These are phyloP conservation scores for Barnettozyma botsteinii DNA, from an alignment of 805 yeast species.

Conservation along the genomic window DNA sequence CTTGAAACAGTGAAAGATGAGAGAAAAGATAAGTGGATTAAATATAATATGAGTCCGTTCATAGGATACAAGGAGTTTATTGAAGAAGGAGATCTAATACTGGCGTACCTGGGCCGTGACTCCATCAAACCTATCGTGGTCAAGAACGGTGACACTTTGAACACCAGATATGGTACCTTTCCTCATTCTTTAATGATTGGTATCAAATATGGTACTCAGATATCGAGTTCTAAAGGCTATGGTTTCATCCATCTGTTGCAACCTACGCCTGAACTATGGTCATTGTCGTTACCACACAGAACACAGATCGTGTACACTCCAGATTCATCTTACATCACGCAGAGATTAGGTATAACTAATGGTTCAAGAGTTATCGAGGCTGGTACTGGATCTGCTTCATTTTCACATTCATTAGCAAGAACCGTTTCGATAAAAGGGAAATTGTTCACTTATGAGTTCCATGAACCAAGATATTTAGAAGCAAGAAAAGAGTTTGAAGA, in stretches of 20 bases:
- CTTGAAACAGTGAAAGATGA: too few relatives aligned
- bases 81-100: conserved; percentile 80
- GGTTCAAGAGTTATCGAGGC: conserved; percentile 88
- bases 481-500: conserved; percentile 71
- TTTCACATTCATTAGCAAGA: conserved; percentile 88
- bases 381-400: conserved; percentile 96
- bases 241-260: conserved; percentile 85
- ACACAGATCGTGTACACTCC: conserved; percentile 97
- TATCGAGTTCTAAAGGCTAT: conserved; percentile 64
- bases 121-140: conserved; percentile 70
- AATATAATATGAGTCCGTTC: conserved; percentile 25
- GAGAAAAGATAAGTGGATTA: too few relatives aligned
- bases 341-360: conserved; percentile 66
- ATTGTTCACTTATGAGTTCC: conserved; percentile 86
- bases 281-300: conserved; percentile 90
- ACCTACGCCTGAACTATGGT: conserved; percentile 96
- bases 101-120: conserved; percentile 80
- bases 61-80: conserved; percentile 57
- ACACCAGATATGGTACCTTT: conserved; percentile 86
- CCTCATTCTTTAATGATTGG: conserved; percentile 85
- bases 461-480: conserved; percentile 72
- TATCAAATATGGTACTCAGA: conserved; percentile 74
- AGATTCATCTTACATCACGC: conserved; percentile 87
- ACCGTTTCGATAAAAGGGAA: conserved; percentile 52
- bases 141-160: conserved; percentile 52